Conservation (phyloP, 139 green algal species). For the Spirogloea muscicola region DNA sequence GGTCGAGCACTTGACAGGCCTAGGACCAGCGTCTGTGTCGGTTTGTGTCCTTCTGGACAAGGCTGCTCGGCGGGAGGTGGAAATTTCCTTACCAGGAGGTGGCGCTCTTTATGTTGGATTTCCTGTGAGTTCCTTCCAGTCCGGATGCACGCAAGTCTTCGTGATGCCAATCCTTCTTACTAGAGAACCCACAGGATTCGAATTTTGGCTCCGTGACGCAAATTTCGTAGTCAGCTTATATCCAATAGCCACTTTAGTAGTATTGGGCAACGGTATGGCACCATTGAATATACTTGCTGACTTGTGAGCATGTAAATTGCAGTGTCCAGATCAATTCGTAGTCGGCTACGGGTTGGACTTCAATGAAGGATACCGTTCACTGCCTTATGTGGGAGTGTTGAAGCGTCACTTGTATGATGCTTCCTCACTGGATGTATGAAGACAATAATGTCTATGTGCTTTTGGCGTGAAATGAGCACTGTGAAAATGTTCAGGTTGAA, state of each 20-base stretch:
- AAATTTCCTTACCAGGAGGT: conserved; percentile 59
- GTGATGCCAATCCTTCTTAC: too few species aligned
- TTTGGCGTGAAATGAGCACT: too few species aligned
- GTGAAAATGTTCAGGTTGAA: too few species aligned
- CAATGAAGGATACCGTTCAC: conserved; percentile 66
- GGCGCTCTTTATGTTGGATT: conserved; percentile 46
- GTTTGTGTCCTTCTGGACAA: conserved; percentile 40
- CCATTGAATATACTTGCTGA: neutral
- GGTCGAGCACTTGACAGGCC: conserved; percentile 8
- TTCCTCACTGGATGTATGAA: too few species aligned
- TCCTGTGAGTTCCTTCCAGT: too few species aligned
- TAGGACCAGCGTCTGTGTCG: conserved; percentile 13
- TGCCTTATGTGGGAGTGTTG: conserved; percentile 79
- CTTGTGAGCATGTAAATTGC: conserved; percentile 18
- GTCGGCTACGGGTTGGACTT: conserved; percentile 92
- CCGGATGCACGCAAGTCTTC: too few species aligned
- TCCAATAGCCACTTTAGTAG: too few species aligned
- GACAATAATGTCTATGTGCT: too few species aligned
- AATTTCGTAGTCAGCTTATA: neutral
- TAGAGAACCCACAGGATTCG: too few species aligned
- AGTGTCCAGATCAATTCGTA: conserved; percentile 85
- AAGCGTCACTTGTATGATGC: conserved; percentile 51
- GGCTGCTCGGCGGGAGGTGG: conserved; percentile 53
- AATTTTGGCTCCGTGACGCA: too few species aligned
- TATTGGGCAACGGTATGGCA: conserved; percentile 18